Evolutionary conservation across 2,329 filamentous ascomycete species (phyloP), one percentile per base, ranked within the genome.

Genomic region (Neofusicoccum sp.): DNA sequence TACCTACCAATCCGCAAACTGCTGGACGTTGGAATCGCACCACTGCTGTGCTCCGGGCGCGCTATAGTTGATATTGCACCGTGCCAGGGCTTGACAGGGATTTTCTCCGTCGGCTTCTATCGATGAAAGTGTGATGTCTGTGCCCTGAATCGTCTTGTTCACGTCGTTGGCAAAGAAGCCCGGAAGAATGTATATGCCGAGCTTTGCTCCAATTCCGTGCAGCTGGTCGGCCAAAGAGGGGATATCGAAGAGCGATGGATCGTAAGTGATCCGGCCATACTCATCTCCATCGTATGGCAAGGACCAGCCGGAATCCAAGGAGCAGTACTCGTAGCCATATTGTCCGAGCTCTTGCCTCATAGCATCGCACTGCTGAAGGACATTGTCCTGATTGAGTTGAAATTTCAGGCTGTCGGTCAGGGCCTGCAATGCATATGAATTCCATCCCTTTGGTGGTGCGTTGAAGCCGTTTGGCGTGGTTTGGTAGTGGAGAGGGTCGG

Each of bases 301-400:
- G 12, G 67, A 71, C 72, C 72, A 74, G 9, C 71, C 71, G 12
- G 67, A 66, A 48, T 73, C 71, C 4, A 74, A 61, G 45, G 68
- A 70, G 61, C 72, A 73, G 43, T 68, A 66, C 48, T 66, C 65
- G 37, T 72, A 73, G 5, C 65, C 67, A 4, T 66, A 62, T 6
- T 60, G 61, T 31, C 52, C 64, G n/a, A 69, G 54, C 22, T 64
- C 49, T 4, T 33, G 1, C 6, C 44, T 22, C 39, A 63, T 52
- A 6, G 67, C 56, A 28, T 66, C 64, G 49, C 70, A 72, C 48
- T 72, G 70, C 16, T 60, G 62, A 28, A 67, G 64, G 5, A 71
- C 64, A 22, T 59, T 56, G 9, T 31, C 61, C 49, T 70, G 68
- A 45, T 68, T 65, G 45, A 70, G 66, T 1, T 59, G 50, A 8